phyloP scores from a whole-genome alignment of 2,329 filamentous ascomycete species.

The Xylaria arbuscula region DNA sequence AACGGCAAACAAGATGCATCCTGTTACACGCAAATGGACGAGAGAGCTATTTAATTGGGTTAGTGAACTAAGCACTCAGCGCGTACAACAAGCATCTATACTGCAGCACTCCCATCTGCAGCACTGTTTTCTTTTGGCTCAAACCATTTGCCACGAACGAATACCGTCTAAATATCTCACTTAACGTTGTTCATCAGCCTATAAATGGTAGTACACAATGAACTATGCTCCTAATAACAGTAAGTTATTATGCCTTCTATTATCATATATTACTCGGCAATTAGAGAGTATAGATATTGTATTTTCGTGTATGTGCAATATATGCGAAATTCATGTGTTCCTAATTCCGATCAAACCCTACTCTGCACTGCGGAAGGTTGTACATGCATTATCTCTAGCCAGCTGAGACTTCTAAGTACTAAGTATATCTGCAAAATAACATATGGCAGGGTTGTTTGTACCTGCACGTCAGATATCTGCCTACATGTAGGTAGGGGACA shows the following conservation, averaged over 20 bases:
- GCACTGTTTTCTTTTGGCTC: background rate
- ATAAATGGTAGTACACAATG: background rate
- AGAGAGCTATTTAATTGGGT: too few species aligned
- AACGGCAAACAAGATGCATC: background rate
- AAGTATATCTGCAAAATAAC: too few species aligned
- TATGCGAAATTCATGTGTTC: too few species aligned
- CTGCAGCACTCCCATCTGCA: background rate
- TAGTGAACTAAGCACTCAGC: background rate
- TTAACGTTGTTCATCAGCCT: background rate
- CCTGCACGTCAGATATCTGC: constrained; percentile 6
- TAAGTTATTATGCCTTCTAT: background rate
- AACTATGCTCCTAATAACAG: background rate
- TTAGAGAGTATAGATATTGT: background rate
- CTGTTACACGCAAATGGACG: background rate
- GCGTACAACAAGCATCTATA: background rate
- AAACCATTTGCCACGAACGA: background rate
- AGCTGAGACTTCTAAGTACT: background rate
- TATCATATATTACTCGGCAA: background rate
- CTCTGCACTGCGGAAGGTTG: background rate
- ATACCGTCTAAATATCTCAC: background rate
- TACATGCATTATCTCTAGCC: background rate
- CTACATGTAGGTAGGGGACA: too few species aligned
- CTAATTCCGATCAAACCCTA: background rate
- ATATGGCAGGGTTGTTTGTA: background rate
- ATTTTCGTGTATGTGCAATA: background rate